These are phyloP conservation scores for Kwoniella dendrophila DNA, from an alignment of 768 basidiomycete genomes.

Conservation along the genomic window DNA sequence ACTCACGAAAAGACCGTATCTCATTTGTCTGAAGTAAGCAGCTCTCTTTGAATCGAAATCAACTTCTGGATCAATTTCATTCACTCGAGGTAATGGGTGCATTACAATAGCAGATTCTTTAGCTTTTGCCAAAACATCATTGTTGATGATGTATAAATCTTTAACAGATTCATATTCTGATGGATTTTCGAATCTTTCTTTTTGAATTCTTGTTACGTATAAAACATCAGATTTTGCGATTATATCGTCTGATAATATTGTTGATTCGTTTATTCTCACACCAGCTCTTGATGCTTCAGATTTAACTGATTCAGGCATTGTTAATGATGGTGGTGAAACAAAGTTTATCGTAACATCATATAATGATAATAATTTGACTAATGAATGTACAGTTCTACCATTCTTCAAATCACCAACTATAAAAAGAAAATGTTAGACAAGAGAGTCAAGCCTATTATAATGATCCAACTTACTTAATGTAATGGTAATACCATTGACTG, in stretches of 20 bases:
- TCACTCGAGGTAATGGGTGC: slow-evolving; percentile 96
- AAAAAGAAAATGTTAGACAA: slow-evolving; percentile 4
- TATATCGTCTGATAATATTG: slow-evolving; percentile 81
- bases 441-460: slow-evolving; percentile 3
- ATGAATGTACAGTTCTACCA: slow-evolving; percentile 93
- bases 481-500: slow-evolving; percentile 92
- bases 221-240: slow-evolving; percentile 91
- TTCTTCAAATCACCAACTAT: slow-evolving; percentile 92
- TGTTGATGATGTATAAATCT: slow-evolving; percentile 89
- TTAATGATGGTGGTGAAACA: slow-evolving; percentile 79
- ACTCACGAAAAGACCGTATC: slow-evolving; percentile 94
- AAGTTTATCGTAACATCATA: slow-evolving; percentile 93
- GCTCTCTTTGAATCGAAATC: slow-evolving; percentile 93
- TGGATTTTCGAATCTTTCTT: slow-evolving; percentile 82
- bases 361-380: slow-evolving; percentile 85
- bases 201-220: slow-evolving; percentile 94
- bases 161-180: slow-evolving; percentile 87
- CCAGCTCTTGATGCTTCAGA: slow-evolving; percentile 81
- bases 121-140: slow-evolving; percentile 85
- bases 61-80: slow-evolving; percentile 97
- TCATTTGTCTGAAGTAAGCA: slow-evolving; percentile 98
- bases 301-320: slow-evolving; percentile 87
- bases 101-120: slow-evolving; percentile 98
- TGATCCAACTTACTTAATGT: slow-evolving; percentile 54
- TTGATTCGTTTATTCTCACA: slow-evolving; percentile 73